Evolutionary conservation across 805 yeast genomes (phyloP), one percentile per base, ranked within the genome.

Genomic region (Sungouiella thailandica): DNA sequence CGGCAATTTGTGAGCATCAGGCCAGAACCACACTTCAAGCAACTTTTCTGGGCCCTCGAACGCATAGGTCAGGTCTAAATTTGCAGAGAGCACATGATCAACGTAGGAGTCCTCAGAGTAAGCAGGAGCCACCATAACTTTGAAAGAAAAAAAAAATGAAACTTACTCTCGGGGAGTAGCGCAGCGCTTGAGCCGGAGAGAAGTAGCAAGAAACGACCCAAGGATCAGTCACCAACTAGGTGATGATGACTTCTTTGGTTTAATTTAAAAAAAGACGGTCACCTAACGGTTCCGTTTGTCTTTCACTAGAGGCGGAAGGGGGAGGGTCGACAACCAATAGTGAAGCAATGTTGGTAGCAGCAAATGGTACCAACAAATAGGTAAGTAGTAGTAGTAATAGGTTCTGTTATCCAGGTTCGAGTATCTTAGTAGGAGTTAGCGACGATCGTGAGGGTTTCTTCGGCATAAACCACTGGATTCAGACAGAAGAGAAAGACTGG

Each of bases 41-140:
- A 90, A 68, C 60, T 90, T 93, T 60, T 90, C 97, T 20, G 98
- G 97, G 5, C 98, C 97, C 66, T 90, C 97, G 55, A 90, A 90
- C 2, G 97, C 96, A 53, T 78, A 83, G 10, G 95, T 72, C 13
- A 96, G 88, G 62, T 89, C 97, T 43, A 89, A 67, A 40, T 75
- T 72, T 28, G 78, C 80, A 7, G 95, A 81, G 31, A 85, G 67
- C 40, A 81, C 85, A 57, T 83, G 90, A 59, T 89, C 89, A 49
- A 87, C 78, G 53, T 70, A 78, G 14, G 72, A 54, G 48, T 69
- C 73, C 36, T 64, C 62, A 33, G 39, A 27, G 50, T 58, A 60
- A 28, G 68, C 64, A 24, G 72, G 69, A 29, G 70, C 68, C 43
- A 63, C 71, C 71, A 66, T 65, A 14, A 3, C 8, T 29, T 28